These are phyloP conservation scores for Fusarium temperatum DNA, from an alignment of 2,329 filamentous ascomycete genomes.

Conservation along the genomic window DNA sequence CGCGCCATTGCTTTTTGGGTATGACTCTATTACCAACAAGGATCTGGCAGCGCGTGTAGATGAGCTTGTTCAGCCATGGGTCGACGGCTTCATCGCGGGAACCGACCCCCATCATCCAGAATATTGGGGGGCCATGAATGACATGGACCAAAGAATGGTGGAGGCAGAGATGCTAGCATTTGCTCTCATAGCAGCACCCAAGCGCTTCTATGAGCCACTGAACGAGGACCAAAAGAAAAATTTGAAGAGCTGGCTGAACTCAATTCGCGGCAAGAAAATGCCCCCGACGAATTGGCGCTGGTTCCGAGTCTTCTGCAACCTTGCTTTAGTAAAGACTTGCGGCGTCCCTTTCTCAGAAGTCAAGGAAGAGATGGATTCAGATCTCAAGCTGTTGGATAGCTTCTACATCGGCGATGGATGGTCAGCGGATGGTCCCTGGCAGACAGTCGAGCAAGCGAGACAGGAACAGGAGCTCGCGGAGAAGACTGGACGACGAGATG, in stretches of 20 bases:
- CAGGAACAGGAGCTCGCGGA: constrained; percentile 1
- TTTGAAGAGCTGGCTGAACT: constrained; percentile 52
- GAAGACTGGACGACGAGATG: constrained; percentile 35
- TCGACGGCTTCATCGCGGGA: constrained; percentile 43
- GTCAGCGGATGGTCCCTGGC: constrained; percentile 58
- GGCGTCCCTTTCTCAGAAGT: constrained; percentile 49
- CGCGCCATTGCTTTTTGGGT: constrained; percentile 51
- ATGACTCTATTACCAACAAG: constrained; percentile 40
- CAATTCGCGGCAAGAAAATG: constrained; percentile 56
- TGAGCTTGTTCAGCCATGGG: constrained; percentile 44
- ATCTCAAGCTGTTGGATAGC: constrained; percentile 54
- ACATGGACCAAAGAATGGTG: constrained; percentile 63
- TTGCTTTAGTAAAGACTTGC: constrained; percentile 55
- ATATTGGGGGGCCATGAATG: constrained; percentile 58
- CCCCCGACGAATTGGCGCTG: constrained; percentile 62
- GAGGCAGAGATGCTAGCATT: constrained; percentile 62
- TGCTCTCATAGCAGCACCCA: constrained; percentile 56
- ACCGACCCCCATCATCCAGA: constrained; percentile 47
- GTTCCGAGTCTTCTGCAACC: constrained; percentile 61
- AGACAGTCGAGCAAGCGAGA: constrained; percentile 30
- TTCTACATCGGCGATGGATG: constrained; percentile 58
- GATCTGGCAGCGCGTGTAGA: neutral
- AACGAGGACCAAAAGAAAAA: constrained; percentile 45
- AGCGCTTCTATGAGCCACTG: constrained; percentile 46
- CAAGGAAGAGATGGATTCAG: constrained; percentile 49